Base-by-base conservation (phyloP, 2,329 filamentous ascomycete genomes). In the Calonectria crousiana region DNA sequence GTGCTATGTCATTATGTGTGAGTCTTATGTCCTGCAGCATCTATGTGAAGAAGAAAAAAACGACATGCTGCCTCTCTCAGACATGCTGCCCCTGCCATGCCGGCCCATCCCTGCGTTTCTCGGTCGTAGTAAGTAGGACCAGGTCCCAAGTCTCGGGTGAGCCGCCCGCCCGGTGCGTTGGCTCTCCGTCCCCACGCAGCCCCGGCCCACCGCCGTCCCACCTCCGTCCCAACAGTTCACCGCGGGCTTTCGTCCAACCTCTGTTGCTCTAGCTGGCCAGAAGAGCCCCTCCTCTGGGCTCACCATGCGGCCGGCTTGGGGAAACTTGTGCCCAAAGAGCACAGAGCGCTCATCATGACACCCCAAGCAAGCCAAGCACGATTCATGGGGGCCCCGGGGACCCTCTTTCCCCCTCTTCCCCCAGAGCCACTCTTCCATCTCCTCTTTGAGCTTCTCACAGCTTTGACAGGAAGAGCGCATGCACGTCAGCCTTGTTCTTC, bases 201-300 rank as follows among this genome's bases (percentile, higher is more conserved):
- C 69, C 71, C 71, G 49, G 73, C 47, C 74, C 71, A 71, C 64
- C 71, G 75, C 73, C 76, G 77, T 71, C 68, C 71, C 74, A 73
- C 67, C 74, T 77, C 73, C 66, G 66, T 78, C 75, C 69, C 78
- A 76, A 76, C 77, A 78, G 65, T 79, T 79, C 76, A 78, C 78
- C 65, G 51, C 32, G 56, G 44, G 32, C 52, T 44, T 64, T 30
- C 60, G n/a, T 71, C 52, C 23, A 32, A 34, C 16, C 11, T n/a
- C 18, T 32, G 26, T n/a, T 60, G 32, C 56, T 60, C n/a, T 38
- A 23, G 30, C 30, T 32, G 8, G 30, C 30, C 8, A 32, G 34
- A n/a, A 14, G 16, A 2, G 20, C 44, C 44, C 20, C n/a, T 23
- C 34, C n/a, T 36, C 56, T 38, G n/a, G 56, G 56, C 56, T 60